These are phyloP conservation scores for Candida tetrigidarum DNA, from an alignment of 1,139 yeast genomes.

Conservation along the genomic window DNA sequence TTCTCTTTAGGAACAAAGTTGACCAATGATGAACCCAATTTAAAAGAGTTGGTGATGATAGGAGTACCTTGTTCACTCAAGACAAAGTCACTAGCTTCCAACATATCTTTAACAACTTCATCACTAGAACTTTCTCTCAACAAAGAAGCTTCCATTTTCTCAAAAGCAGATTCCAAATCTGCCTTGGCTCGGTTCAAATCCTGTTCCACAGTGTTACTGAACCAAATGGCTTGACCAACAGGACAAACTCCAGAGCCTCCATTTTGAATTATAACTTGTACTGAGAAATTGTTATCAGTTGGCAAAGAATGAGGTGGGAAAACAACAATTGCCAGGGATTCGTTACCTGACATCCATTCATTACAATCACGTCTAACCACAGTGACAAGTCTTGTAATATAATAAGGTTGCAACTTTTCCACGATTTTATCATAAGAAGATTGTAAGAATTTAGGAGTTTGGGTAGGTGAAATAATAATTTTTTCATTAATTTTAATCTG, in stretches of 20 bases:
- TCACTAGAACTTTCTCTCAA: conserved; percentile 70
- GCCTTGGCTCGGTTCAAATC: conserved; percentile 67
- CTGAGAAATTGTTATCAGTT: conserved; percentile 68
- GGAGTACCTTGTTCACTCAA: conserved; percentile 63
- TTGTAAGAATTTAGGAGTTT: conserved; percentile 56
- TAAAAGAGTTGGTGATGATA: conserved; percentile 71
- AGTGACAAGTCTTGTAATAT: conserved; percentile 76
- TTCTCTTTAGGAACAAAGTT: conserved; percentile 83
- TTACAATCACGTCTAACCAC: conserved; percentile 85
- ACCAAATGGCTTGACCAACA: conserved; percentile 88
- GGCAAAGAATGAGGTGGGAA: conserved; percentile 90
- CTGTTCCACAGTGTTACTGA: conserved; percentile 75
- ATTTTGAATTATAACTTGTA: conserved; percentile 87
- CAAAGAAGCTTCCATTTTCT: conserved; percentile 77
- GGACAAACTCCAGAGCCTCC: conserved; percentile 93
- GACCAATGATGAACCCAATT: conserved; percentile 82
- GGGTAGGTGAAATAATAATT: conserved; percentile 73
- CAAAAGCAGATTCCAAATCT: conserved; percentile 81
- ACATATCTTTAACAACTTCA: conserved; percentile 33
- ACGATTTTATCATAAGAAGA: conserved; percentile 37
- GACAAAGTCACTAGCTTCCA: conserved; percentile 58
- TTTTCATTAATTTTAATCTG: conserved; percentile 76
- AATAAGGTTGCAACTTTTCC: conserved; percentile 45
- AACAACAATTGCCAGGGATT: conserved; percentile 83
- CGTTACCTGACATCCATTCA: conserved; percentile 84